Conservation (phyloP, 805 yeast species). For the Candida andamanensis region DNA sequence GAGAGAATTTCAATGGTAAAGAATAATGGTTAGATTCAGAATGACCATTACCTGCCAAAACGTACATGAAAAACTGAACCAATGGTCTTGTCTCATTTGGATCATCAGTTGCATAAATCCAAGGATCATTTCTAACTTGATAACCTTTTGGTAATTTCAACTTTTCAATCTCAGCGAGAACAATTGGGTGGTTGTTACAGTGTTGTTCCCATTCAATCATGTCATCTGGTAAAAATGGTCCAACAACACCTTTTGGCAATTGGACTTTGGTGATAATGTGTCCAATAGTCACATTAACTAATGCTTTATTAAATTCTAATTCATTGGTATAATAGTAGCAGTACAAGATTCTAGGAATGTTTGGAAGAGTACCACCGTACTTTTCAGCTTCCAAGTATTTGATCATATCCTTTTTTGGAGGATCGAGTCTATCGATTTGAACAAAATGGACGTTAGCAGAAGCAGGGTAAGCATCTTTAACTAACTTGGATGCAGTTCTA, state of each 20-base stretch:
- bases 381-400: slow-evolving; percentile 65
- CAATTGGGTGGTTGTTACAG: slow-evolving; percentile 50
- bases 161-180: slow-evolving; percentile 61
- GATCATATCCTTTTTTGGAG: slow-evolving; percentile 71
- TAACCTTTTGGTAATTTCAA: slow-evolving; percentile 55
- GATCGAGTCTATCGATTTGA: slow-evolving; percentile 67
- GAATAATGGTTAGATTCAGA: slow-evolving; percentile 73
- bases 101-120: slow-evolving; percentile 84
- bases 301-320: slow-evolving; percentile 58
- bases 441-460: slow-evolving; percentile 55
- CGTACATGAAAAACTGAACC: slow-evolving; percentile 72
- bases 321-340: slow-evolving; percentile 60
- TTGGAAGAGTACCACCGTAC: slow-evolving; percentile 42
- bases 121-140: slow-evolving; percentile 63
- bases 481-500: slow-evolving; percentile 50
- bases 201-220: slow-evolving; percentile 48
- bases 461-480: slow-evolving; percentile 54
- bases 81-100: slow-evolving; percentile 54
- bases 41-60: slow-evolving; percentile 58
- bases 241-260: slow-evolving; percentile 59
- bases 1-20: slow-evolving; percentile 66
- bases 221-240: slow-evolving; percentile 70
- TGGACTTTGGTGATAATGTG: slow-evolving; percentile 54
- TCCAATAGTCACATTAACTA: slow-evolving; percentile 59
- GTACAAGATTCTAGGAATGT: slow-evolving; percentile 64